A percentile compares a stretch with the other conserved stretches of the same genome.
phyloP scores from a whole-genome alignment of 2,329 filamentous ascomycete species.

The Fusarium sp. region DNA sequence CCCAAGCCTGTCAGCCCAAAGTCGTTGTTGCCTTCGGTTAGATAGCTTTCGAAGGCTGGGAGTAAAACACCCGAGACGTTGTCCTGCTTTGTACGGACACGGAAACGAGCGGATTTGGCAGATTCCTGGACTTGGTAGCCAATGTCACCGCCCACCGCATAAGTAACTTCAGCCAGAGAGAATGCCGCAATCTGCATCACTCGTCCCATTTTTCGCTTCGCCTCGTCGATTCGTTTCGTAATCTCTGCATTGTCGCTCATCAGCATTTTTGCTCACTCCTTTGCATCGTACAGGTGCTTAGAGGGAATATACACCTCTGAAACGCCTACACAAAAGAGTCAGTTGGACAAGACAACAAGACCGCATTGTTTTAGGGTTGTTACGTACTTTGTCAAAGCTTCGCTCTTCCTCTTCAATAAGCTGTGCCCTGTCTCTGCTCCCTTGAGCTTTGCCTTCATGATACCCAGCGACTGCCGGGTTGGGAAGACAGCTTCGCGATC shows the following conservation, averaged over 20 bases:
- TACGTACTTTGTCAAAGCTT: constrained; percentile 93
- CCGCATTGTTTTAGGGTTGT: neutral
- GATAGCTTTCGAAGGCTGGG: constrained; percentile 92
- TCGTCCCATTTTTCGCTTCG: constrained; percentile 98
- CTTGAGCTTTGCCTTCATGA: constrained; percentile 99
- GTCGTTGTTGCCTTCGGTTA: constrained; percentile 90
- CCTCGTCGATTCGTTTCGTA: constrained; percentile 96
- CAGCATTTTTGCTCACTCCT: constrained; percentile 29
- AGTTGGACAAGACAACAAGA: constrained; percentile 3
- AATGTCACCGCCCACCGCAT: constrained; percentile 95
- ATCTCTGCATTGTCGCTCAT: constrained; percentile 74
- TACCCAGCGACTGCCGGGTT: constrained; percentile 93
- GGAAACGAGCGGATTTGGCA: constrained; percentile 91
- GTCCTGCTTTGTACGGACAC: constrained; percentile 94
- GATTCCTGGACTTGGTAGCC: constrained; percentile 98
- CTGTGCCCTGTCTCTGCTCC: constrained; percentile 92
- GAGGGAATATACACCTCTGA: constrained; percentile 74
- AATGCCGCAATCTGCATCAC: constrained; percentile 99
- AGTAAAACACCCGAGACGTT: constrained; percentile 98
- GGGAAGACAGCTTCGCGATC: constrained; percentile 97
- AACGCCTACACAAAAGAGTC: constrained; percentile 72
- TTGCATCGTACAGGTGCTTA: neutral
- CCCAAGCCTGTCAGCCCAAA: constrained; percentile 96
- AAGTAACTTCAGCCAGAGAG: constrained; percentile 96
- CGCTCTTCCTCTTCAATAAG: constrained; percentile 96